A percentile compares a stretch with the other conserved stretches of the same genome.
These are phyloP conservation scores for Cubamyces sp. DNA, from an alignment of 768 basidiomycete species.

Conservation along the genomic window DNA sequence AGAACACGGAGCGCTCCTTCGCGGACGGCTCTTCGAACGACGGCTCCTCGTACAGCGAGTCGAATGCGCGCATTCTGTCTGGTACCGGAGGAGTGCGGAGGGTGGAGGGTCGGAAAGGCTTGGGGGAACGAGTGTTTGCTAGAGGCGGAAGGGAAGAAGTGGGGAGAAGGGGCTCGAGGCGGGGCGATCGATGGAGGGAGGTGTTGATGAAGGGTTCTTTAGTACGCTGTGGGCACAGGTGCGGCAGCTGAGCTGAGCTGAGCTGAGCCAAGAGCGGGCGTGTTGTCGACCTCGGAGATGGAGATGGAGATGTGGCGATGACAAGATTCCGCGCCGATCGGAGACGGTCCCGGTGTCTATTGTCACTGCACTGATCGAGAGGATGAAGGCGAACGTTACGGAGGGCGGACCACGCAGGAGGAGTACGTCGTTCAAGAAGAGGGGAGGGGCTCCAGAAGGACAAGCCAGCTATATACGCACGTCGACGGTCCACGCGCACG, in stretches of 20 bases:
- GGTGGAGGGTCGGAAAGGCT: background rate
- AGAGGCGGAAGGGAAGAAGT: too few species aligned
- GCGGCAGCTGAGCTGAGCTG: too few species aligned
- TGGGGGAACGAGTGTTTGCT: too few species aligned
- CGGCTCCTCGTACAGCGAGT: conserved; percentile 24
- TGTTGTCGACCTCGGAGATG: too few species aligned
- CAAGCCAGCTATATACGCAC: background rate
- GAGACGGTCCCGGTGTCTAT: background rate
- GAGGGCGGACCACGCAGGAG: background rate
- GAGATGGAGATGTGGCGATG: too few species aligned
- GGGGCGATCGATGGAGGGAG: too few species aligned
- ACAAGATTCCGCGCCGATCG: background rate
- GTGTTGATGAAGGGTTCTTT: too few species aligned
- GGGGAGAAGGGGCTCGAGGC: too few species aligned
- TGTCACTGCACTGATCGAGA: background rate
- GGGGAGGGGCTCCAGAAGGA: background rate
- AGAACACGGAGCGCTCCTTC: conserved; percentile 19
- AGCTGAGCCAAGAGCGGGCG: too few species aligned
- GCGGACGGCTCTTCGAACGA: conserved; percentile 18
- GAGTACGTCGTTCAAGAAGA: background rate
- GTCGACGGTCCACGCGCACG: background rate
- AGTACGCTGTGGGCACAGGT: too few species aligned
- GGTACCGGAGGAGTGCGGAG: background rate
- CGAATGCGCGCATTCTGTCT: conserved; percentile 21
- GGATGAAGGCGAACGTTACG: background rate